Evolutionary conservation across 2,329 filamentous ascomycete species (phyloP), one percentile per base, ranked within the genome.

Genomic region (Nemania sp.): DNA sequence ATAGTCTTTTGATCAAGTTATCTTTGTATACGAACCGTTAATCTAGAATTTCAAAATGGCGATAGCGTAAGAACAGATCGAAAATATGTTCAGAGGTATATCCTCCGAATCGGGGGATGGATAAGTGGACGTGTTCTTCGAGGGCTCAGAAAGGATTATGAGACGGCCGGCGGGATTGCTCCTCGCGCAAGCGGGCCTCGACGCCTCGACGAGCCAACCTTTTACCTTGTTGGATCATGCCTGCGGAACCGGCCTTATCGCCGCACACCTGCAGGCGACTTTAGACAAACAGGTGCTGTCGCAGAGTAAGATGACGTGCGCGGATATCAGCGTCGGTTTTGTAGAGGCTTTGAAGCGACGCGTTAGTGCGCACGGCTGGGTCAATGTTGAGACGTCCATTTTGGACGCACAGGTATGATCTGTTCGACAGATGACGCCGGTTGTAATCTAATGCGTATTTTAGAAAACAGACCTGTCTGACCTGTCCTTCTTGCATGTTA

Each of bases 211-310:
- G 12, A 61, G 40, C 20, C 62, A 62, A 5, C 76, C 78, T 0
- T 71, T 81, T 49, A 49, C 52, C 2, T 65, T 86, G 21, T 68
- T 87, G 11, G 84, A 87, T 59, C 79, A 79, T 63, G 83, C 80
- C 6, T 86, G 83, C 57, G 83, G 83, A 0, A 75, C 77, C 3
- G 84, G 83, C 0, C 75, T 83, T 15, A 73, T 84, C 12, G 79
- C 79, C 1, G 76, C 78, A 9, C 70, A 79, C 25, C 66, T 85
- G 13, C 77, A 82, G 57, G 68, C 69, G 10, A 69, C 66, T 2
- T 60, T 85, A 13, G 64, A 75, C 12, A 70, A 68, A 7, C 67
- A 77, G 1, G 70, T 79, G 5, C 72, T 82, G 18, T 69, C 67
- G 9, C 67, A 70, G 54, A 83, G 82, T 71, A 76, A 74, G 20